phyloP scores from a whole-genome alignment of 768 basidiomycete species.

The Inosperma sp. region DNA sequence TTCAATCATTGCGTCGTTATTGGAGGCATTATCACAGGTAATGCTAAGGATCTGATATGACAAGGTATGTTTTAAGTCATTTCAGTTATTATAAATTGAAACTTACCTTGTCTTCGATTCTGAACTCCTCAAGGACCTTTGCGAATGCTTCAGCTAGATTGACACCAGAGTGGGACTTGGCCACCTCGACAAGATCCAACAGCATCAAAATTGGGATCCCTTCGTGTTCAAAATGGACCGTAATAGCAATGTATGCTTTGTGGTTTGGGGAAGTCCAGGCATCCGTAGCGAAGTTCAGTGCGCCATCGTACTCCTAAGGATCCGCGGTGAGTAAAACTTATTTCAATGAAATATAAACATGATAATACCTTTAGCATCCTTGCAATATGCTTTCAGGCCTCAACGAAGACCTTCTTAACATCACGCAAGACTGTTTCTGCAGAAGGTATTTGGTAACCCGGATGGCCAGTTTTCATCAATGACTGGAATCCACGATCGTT shows the following conservation, averaged over 20 bases:
- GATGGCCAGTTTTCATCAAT: slow-evolving; percentile 10
- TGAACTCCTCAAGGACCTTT: slow-evolving; percentile 19
- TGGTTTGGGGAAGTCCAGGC: slow-evolving; percentile 25
- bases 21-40: neutral
- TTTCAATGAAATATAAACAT: neutral
- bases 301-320: slow-evolving; percentile 7
- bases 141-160: slow-evolving; percentile 30
- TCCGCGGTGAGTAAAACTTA: neutral
- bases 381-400: slow-evolving; percentile 8
- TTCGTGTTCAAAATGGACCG: slow-evolving; percentile 13
- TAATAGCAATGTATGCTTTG: neutral
- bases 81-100: neutral
- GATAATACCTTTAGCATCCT: slow-evolving; percentile 11
- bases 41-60: neutral
- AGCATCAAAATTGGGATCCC: slow-evolving; percentile 23
- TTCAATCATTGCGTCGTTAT: neutral
- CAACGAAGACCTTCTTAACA: slow-evolving; percentile 10
- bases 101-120: neutral
- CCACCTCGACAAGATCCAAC: slow-evolving; percentile 35
- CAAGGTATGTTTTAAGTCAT: neutral
- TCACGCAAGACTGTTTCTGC: slow-evolving; percentile 9
- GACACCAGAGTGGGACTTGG: slow-evolving; percentile 27
- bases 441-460: slow-evolving; percentile 5
- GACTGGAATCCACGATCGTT: slow-evolving; percentile 11
- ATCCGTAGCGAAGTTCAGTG: slow-evolving; percentile 24